Evolutionary conservation across 106 monocot species (phyloP), one percentile per base, ranked within the genome.

Genomic region (Dendrobium nobile): DNA sequence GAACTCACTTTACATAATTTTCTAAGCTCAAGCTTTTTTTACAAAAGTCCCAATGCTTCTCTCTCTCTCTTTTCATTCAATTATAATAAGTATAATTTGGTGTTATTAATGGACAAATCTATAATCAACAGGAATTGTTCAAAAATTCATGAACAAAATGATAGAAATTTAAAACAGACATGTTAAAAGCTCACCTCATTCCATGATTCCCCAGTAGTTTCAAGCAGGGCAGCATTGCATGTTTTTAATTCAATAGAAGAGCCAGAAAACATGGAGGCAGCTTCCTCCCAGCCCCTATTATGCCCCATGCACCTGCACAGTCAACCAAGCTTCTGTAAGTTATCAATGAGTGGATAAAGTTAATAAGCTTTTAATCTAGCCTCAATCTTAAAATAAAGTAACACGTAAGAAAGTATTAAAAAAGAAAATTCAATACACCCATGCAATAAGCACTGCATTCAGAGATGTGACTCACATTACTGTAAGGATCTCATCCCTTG

Each of bases 271-370:
- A 99, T 88, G 74, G 98, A 91, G 41, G 98, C 98, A 31, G 98
- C 98, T 86, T 99, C 95, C 78, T 99, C 98, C 98, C 98, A 99
- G 9, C 98, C 98, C 43, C 88, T 95, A 81, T 99, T 99, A 84
- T 99, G 98, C 24, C 98, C 98, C 92, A 99, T 99, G 78, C 98
- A 99, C 98, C 98, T 99, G 89, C 37, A 48, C 45, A 79, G 26
- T 47, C 16, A 43, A 72, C 72, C 10, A 44, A 19, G 51, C 51
- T 51, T 51, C 15, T 13, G 2, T 51, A 51, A 75, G 44, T 0
- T 5, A 44, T 75, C 43, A 41, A 75, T 20, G 20, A 75, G 8
- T 2, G 6, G 18, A 40, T 31, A 75, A 44, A 2, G n/a, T 75
- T 75, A 43, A 44, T n/a, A 75, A 75, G 5, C 4, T 43, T 44